These are phyloP conservation scores for Rhododendron ferrugineum DNA, from an alignment of 148 eudicot species.

Conservation along the genomic window DNA sequence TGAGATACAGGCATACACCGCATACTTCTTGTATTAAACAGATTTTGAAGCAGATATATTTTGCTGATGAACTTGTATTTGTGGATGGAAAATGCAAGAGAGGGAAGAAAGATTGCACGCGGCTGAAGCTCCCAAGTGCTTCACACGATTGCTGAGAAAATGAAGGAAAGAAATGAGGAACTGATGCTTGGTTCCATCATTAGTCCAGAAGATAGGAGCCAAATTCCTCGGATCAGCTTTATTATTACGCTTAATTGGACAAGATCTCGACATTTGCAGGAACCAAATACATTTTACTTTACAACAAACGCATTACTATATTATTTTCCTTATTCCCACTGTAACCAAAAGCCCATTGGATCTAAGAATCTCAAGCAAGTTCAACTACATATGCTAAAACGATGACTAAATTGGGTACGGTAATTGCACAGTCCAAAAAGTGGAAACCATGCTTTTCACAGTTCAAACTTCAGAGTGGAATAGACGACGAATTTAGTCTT, in stretches of 20 bases:
- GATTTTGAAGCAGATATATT: background rate
- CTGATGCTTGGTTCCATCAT: background rate
- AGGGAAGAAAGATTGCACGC: background rate
- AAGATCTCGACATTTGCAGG: background rate
- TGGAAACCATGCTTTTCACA: background rate
- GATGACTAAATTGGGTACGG: background rate
- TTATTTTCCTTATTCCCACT: background rate
- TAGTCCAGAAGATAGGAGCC: background rate
- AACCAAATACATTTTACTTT: background rate
- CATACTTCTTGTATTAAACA: background rate
- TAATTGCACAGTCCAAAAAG: background rate
- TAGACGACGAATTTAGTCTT: background rate
- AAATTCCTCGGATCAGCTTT: background rate
- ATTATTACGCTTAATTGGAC: background rate
- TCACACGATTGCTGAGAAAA: background rate
- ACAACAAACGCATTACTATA: background rate
- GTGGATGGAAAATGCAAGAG: background rate
- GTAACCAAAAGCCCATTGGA: background rate
- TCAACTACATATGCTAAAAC: background rate
- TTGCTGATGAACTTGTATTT: background rate
- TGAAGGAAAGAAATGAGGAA: background rate
- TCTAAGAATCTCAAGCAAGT: background rate
- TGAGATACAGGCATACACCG: background rate
- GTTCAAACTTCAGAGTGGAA: background rate
- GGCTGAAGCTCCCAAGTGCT: background rate